These are phyloP conservation scores for Ophiostoma ips DNA, from an alignment of 2,329 filamentous ascomycete genomes.

Conservation along the genomic window DNA sequence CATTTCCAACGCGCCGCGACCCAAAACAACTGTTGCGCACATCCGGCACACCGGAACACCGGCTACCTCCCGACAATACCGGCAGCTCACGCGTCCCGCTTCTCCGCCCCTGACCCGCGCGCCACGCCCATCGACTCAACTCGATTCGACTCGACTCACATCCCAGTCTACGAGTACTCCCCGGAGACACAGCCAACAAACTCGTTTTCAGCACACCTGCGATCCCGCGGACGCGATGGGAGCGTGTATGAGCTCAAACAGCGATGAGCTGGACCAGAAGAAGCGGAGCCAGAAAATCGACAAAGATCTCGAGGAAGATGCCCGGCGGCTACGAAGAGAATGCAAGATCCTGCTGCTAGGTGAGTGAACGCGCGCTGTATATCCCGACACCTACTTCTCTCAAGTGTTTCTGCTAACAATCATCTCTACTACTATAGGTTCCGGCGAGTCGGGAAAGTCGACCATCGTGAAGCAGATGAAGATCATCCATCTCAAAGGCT, in stretches of 20 bases:
- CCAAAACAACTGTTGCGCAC: too few relatives aligned
- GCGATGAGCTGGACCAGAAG: constrained; percentile 82
- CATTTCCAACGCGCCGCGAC: too few relatives aligned
- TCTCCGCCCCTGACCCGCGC: too few relatives aligned
- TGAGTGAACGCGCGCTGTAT: constrained; percentile 27
- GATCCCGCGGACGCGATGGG: constrained; percentile 51
- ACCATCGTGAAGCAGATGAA: constrained; percentile 99
- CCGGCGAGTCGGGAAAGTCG: constrained; percentile 95
- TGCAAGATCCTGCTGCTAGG: constrained; percentile 96
- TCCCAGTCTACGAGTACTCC: too few relatives aligned
- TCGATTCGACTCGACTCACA: too few relatives aligned
- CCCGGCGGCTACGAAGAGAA: constrained; percentile 81
- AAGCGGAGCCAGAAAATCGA: constrained; percentile 96
- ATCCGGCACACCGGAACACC: too few relatives aligned
- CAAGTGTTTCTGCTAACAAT: too few relatives aligned
- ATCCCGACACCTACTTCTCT: too few relatives aligned
- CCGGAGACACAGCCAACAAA: too few relatives aligned
- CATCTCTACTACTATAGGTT: constrained; percentile 44
- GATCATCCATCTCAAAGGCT: constrained; percentile 97
- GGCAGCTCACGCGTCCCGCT: too few relatives aligned
- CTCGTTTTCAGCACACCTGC: neutral
- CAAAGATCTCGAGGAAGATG: constrained; percentile 85
- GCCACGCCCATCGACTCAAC: too few relatives aligned
- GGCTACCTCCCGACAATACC: too few relatives aligned
- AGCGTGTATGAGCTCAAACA: constrained; percentile 77